A percentile compares a stretch with the other conserved stretches of the same genome.
phyloP scores from a whole-genome alignment of 306 rosid genomes.

The Abrus pulchellus region DNA sequence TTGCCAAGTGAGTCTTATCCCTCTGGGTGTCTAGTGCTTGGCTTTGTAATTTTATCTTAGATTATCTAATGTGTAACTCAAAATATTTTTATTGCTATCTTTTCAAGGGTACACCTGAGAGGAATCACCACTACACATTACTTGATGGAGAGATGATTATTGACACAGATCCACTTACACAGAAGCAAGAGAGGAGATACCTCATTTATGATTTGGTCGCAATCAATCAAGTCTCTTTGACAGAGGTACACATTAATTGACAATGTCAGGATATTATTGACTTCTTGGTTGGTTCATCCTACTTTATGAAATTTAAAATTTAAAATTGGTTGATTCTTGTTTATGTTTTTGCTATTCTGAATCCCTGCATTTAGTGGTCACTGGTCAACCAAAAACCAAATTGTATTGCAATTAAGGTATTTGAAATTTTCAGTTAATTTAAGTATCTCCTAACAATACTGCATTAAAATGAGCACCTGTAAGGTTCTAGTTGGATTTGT shows the following conservation, averaged over 20 bases:
- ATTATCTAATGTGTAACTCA: slow-evolving; percentile 33
- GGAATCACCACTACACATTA: slow-evolving; percentile 88
- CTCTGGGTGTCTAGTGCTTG: slow-evolving; percentile 7
- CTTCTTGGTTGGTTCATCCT: slow-evolving; percentile 41
- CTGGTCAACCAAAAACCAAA: slow-evolving; percentile 11
- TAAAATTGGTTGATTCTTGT: slow-evolving; percentile 20
- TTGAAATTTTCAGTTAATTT: slow-evolving; percentile 34
- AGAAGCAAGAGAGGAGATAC: slow-evolving; percentile 96
- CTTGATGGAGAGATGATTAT: slow-evolving; percentile 99
- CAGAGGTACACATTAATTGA: slow-evolving; percentile 67
- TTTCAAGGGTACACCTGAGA: slow-evolving; percentile 76
- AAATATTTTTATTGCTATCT: slow-evolving; percentile 3
- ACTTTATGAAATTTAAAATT: slow-evolving; percentile 21
- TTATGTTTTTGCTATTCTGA: slow-evolving; percentile 30
- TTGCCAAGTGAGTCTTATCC: slow-evolving; percentile 27
- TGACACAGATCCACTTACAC: slow-evolving; percentile 80
- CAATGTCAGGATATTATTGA: slow-evolving; percentile 21
- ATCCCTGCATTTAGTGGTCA: neutral
- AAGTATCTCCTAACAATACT: slow-evolving; percentile 3
- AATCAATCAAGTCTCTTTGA: slow-evolving; percentile 74
- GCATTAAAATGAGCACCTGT: slow-evolving; percentile 14
- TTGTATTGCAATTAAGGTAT: slow-evolving; percentile 35
- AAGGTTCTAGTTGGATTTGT: slow-evolving; percentile 35
- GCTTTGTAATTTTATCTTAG: slow-evolving; percentile 23
- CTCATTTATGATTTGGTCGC: slow-evolving; percentile 96